Percentiles rank a stretch among this genome's conserved stretches.
Conservation (phyloP, 2,329 filamentous ascomycete genomes). For the Pezicula carpinea region DNA sequence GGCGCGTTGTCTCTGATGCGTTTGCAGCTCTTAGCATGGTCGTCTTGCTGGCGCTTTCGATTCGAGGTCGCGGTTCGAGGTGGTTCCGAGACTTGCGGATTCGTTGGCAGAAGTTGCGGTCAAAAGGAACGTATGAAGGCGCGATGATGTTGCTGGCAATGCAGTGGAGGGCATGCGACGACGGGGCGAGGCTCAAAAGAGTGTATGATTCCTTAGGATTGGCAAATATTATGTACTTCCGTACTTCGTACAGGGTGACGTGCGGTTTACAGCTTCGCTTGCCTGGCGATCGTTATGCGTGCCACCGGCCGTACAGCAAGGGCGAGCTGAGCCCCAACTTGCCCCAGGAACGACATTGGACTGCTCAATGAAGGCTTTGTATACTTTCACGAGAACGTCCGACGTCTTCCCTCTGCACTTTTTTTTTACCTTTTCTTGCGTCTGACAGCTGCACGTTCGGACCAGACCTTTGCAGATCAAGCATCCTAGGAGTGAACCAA, state of each 20-base stretch:
- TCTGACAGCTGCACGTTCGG: too few species aligned
- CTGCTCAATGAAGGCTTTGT: too few species aligned
- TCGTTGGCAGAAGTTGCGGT: slow-evolving; percentile 2
- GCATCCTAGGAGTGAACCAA: too few species aligned
- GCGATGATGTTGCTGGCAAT: slow-evolving; percentile 4
- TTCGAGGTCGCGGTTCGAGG: neutral
- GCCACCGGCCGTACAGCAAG: neutral
- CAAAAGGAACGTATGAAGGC: slow-evolving; percentile 1
- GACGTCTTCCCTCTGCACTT: too few species aligned
- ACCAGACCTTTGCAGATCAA: too few species aligned
- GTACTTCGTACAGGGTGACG: neutral
- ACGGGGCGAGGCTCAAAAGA: too few species aligned
- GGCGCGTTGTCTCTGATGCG: slow-evolving; percentile 1
- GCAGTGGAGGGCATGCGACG: slow-evolving; percentile 1
- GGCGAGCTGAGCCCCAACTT: too few species aligned
- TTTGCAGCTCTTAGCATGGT: slow-evolving; percentile 12
- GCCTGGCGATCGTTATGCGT: slow-evolving; percentile 10
- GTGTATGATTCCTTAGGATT: too few species aligned
- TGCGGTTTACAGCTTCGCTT: slow-evolving; percentile 8
- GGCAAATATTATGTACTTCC: neutral
- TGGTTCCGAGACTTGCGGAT: neutral
- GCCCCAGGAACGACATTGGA: too few species aligned
- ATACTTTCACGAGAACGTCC: too few species aligned
- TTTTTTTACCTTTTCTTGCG: too few species aligned
- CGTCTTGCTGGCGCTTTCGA: slow-evolving; percentile 5